Base-by-base conservation (phyloP, 441 rosid species). In the Eruca vesicaria region DNA sequence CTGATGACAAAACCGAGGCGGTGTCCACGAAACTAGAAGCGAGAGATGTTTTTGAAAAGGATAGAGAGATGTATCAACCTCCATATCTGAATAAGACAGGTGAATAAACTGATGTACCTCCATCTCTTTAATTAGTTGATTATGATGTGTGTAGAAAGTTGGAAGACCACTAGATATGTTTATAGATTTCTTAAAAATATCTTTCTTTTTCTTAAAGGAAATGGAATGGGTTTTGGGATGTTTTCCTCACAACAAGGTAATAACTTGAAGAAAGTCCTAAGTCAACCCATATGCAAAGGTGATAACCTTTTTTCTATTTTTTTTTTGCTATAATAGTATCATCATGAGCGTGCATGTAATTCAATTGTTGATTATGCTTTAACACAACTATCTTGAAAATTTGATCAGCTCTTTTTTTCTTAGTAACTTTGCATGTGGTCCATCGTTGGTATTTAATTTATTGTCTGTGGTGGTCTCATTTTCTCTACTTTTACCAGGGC, bases 21-120 rank as follows among this genome's bases (percentile, higher is more conserved):
- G 66, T 74, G 21, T 87, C 90, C 26, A 83, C 83, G 2, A 81
- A 78, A 61, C 62, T 84, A 50, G 83, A 77, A 33, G 87, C 65
- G 61, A 71, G 11, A 28, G 83, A 80, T 68, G 72, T 71, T 80
- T 72, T 68, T 64, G 86, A 81, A 55, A 56, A 64, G 21, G 65
- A 76, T 55, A 73, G 68, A 11, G 67, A 50, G 70, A 73, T 31
- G 15, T 78, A 36, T 45, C 66, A 59, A 29, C 82, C 33, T 55
- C 26, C 84, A 11, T 76, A 55, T 75, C 69, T 62, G 38, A 76
- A 58, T 50, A 78, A 78, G 57, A 71, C 71, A 76, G 92, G 96
- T 77, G 63, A 66, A 2, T 57, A 3, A 1, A 43, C 11, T 63
- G 15, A 29, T 86, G 71, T 18, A 50, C 35, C 26, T 38, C 14